phyloP scores from a whole-genome alignment of 371 early-diverging fungal species.

The Mortierella sp. region DNA sequence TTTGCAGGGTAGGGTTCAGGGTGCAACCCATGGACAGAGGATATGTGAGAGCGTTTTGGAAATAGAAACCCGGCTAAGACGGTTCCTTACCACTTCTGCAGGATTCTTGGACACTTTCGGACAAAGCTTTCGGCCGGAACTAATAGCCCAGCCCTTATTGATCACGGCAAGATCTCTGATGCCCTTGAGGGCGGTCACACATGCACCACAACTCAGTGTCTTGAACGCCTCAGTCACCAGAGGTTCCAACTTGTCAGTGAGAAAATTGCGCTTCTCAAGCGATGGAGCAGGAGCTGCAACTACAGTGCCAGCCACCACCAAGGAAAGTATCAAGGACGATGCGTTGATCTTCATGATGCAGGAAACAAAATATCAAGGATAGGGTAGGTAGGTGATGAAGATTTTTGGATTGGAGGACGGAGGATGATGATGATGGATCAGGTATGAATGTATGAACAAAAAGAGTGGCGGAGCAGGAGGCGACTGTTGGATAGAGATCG shows the following conservation, averaged over 20 bases:
- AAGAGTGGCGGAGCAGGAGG: too few species aligned
- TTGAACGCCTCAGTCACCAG: conserved; percentile 35
- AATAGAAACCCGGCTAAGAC: too few species aligned
- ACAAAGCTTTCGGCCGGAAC: conserved; percentile 20
- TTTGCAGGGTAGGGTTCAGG: too few species aligned
- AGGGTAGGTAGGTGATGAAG: not conserved
- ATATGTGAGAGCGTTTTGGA: too few species aligned
- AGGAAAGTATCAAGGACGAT: conserved; percentile 21
- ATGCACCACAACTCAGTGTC: conserved; percentile 41
- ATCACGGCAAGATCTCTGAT: conserved; percentile 19
- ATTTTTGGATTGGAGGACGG: not conserved
- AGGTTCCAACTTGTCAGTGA: conserved; percentile 24
- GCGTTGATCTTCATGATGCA: conserved; percentile 26
- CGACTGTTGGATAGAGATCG: too few species aligned
- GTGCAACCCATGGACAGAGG: too few species aligned
- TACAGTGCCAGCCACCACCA: conserved; percentile 30
- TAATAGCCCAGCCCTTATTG: conserved; percentile 37
- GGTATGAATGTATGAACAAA: too few species aligned
- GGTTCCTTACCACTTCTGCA: conserved; percentile 28
- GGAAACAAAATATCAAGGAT: not conserved
- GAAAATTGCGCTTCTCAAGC: conserved; percentile 39
- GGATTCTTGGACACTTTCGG: conserved; percentile 16
- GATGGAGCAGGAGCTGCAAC: conserved; percentile 33
- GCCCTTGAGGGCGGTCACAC: conserved; percentile 14
- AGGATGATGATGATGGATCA: not conserved